Percentiles rank a stretch among this genome's conserved stretches.
Evolutionary conservation across 78 protist species (phyloP).

Genomic region (Anaeramoeba flamelloides): DNA sequence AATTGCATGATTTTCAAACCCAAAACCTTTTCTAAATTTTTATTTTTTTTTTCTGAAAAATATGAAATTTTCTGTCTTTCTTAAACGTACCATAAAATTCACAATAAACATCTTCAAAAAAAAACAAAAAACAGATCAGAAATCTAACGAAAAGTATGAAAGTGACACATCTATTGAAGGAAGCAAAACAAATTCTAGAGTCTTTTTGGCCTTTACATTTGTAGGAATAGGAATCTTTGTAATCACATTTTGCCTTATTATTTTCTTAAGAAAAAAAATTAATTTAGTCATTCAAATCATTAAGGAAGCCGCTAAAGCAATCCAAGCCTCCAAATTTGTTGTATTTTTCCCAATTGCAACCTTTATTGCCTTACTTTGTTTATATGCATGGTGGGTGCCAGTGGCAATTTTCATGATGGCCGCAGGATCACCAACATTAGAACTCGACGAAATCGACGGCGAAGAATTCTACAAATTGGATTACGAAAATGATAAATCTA

Average conservation of each 20-base stretch:
- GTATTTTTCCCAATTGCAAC: slow-evolving; percentile 45
- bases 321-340: slow-evolving; percentile 32
- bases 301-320: slow-evolving; percentile 42
- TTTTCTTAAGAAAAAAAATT: background rate
- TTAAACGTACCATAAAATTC: too few relatives aligned
- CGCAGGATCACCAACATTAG: background rate
- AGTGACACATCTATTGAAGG: background rate
- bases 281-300: slow-evolving; percentile 37
- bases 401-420: background rate
- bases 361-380: slow-evolving; percentile 2
- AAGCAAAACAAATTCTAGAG: background rate
- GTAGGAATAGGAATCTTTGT: background rate
- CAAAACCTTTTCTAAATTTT: too few relatives aligned
- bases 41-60: too few relatives aligned
- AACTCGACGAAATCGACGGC: background rate
- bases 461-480: background rate
- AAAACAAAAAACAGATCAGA: too few relatives aligned
- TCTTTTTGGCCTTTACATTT: background rate
- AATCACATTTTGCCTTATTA: background rate
- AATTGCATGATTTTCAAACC: too few relatives aligned
- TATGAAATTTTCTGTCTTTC: too few relatives aligned
- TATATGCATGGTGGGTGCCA: slow-evolving; percentile 32
- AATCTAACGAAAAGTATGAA: too few relatives aligned
- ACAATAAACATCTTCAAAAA: too few relatives aligned
- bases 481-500: background rate